Evolutionary conservation across 495 filamentous ascomycete genomes (phyloP), one percentile per base, ranked within the genome.

Genomic region (Annulohypoxylon stygium): DNA sequence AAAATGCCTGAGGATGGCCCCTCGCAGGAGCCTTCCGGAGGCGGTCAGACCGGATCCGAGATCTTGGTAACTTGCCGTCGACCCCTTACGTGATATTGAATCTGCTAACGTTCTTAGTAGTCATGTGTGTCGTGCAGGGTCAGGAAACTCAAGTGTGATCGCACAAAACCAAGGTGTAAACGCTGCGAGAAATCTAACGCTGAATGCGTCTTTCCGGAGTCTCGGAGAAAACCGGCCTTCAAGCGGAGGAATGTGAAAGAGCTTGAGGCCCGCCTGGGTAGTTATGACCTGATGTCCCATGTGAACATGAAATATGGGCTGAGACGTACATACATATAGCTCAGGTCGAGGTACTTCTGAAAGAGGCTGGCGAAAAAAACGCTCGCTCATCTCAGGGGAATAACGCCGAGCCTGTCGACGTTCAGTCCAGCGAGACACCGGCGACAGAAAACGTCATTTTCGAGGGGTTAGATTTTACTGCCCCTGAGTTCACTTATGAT

Each of bases 181-280:
- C 93, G 93, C 11, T 97, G 93, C 76, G 85, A 87, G 25, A 85
- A 90, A 66, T 75, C 93, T 34, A 86, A 88, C 43, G 88, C 90
- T 80, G 90, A 91, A 57, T 97, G 93, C 80, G 81, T 89, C 5
- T 97, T 94, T 75, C 93, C 94, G 75, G 93, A 95, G 79, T 90
- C 91, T 55, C 87, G 93, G 72, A 90, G 92, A 83, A 97, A 95
- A 82, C 94, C 93, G 65, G 91, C 93, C 26, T 93, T 92, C n/a
- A 97, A 95, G 84, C 85, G 93, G 71, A 88, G 92, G 65, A 96
- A 95, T 82, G 93, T 95, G 70, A 94, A 90, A 83, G 91, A 93
- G 76, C 82, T 97, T 68, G 93, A 97, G 80, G 93, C 93, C 54
- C 85, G 93, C 65, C 81, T 97, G 75, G 91, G 93, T 93, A 88